These are phyloP conservation scores for Litsea cubeba DNA, from an alignment of 164 flowering plant genomes.

Conservation along the genomic window DNA sequence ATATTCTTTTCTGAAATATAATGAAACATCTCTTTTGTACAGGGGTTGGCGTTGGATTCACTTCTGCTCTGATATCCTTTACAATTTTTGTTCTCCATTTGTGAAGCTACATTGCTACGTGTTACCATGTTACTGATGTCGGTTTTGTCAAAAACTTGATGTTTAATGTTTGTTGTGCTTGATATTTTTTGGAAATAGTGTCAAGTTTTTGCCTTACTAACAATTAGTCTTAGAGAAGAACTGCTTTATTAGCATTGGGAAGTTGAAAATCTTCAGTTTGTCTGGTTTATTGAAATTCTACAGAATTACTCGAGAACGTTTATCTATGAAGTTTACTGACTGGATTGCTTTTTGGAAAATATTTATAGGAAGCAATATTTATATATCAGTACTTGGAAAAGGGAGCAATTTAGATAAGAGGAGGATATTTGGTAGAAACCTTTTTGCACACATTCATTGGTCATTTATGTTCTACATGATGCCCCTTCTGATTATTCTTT, in stretches of 20 bases:
- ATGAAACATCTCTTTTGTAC: conserved; percentile 14
- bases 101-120: background rate
- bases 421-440: too few species aligned
- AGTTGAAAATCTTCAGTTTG: background rate
- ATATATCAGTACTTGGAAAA: too few species aligned
- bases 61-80: conserved; percentile 97
- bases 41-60: conserved; percentile 99
- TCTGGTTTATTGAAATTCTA: background rate
- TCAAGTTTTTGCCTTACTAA: background rate
- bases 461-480: too few species aligned
- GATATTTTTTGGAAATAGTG: background rate
- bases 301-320: background rate
- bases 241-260: background rate
- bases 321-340: background rate
- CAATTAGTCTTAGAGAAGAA: background rate
- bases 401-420: too few species aligned
- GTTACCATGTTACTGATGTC: too few species aligned
- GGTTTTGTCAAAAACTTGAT: too few species aligned
- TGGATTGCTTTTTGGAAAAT: background rate
- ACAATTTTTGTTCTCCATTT: background rate
- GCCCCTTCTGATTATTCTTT: too few species aligned
- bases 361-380: background rate
- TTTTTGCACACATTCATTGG: too few species aligned
- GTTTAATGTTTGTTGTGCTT: background rate
- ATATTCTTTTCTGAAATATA: too few species aligned